Evolutionary conservation across 768 basidiomycete species (phyloP).

Genomic region (Mycena amicta): DNA sequence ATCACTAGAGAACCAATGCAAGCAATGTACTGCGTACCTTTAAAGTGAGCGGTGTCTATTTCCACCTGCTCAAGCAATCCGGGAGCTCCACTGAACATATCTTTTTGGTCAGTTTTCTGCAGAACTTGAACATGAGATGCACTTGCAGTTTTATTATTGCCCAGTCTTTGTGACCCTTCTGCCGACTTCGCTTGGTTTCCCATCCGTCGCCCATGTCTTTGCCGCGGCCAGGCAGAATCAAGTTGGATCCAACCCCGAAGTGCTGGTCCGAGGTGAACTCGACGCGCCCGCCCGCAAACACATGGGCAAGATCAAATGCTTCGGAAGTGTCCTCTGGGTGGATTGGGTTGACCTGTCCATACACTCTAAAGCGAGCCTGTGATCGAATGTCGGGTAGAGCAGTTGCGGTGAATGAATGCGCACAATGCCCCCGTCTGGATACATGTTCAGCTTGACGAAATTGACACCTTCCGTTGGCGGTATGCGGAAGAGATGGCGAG

Average conservation of each 20-base stretch:
- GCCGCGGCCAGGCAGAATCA: conserved; percentile 90
- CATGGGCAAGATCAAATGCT: conserved; percentile 85
- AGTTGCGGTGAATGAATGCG: conserved; percentile 31
- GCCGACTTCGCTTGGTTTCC: conserved; percentile 92
- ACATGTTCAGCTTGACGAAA: conserved; percentile 91
- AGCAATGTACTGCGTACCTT: conserved; percentile 84
- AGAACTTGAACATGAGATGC: neutral
- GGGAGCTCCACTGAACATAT: conserved; percentile 60
- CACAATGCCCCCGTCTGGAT: conserved; percentile 97
- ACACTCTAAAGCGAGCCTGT: conserved; percentile 90
- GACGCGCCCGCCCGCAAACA: conserved; percentile 86
- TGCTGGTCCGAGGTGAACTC: conserved; percentile 91
- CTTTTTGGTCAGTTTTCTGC: conserved; percentile 6
- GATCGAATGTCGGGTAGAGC: conserved; percentile 2
- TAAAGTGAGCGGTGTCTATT: conserved; percentile 94
- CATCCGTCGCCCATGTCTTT: conserved; percentile 98
- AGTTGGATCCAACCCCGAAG: conserved; percentile 88
- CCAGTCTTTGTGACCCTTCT: conserved; percentile 86
- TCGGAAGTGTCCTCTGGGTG: conserved; percentile 50
- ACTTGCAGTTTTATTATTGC: conserved; percentile 85
- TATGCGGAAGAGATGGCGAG: conserved; percentile 87
- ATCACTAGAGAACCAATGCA: conserved; percentile 55
- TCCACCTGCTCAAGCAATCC: conserved; percentile 78
- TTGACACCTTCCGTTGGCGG: conserved; percentile 55
- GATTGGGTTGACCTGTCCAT: conserved; percentile 74